Evolutionary conservation across 768 basidiomycete genomes (phyloP).

Genomic region (Russula brevipes): DNA sequence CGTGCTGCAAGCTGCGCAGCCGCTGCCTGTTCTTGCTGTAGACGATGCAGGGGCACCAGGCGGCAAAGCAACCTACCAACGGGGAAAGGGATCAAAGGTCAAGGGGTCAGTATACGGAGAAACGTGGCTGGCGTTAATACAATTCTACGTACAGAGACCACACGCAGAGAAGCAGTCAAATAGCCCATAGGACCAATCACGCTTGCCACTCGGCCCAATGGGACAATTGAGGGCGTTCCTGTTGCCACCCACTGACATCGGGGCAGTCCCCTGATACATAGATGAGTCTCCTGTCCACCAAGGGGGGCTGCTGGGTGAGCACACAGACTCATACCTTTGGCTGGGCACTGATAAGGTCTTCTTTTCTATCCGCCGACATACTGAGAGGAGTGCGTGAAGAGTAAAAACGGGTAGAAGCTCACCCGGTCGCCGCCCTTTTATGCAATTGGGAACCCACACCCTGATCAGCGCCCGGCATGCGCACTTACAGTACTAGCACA

Average conservation of each 20-base stretch:
- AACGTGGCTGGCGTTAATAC: too few relatives aligned
- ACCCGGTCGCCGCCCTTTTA: neutral
- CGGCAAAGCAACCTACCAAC: conserved; percentile 33
- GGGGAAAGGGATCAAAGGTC: neutral
- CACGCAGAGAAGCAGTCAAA: conserved; percentile 24
- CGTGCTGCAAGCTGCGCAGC: conserved; percentile 33
- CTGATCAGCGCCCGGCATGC: too few relatives aligned
- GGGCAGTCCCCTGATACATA: neutral
- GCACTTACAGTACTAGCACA: too few relatives aligned
- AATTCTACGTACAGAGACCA: neutral
- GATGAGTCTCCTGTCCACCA: neutral
- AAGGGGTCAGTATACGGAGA: conserved; percentile 2
- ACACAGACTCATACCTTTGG: neutral
- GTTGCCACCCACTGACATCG: conserved; percentile 13
- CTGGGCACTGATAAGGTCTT: neutral
- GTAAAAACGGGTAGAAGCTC: too few relatives aligned
- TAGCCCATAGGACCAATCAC: conserved; percentile 33
- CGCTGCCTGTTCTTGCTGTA: conserved; percentile 40
- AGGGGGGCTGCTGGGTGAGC: neutral
- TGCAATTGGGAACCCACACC: neutral
- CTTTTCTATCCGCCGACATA: too few relatives aligned
- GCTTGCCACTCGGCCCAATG: conserved; percentile 28
- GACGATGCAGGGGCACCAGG: conserved; percentile 40
- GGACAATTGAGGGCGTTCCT: conserved; percentile 29
- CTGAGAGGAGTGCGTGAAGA: too few relatives aligned